phyloP scores from a whole-genome alignment of 2,329 filamentous ascomycete genomes.

The Anisogramma anomala region DNA sequence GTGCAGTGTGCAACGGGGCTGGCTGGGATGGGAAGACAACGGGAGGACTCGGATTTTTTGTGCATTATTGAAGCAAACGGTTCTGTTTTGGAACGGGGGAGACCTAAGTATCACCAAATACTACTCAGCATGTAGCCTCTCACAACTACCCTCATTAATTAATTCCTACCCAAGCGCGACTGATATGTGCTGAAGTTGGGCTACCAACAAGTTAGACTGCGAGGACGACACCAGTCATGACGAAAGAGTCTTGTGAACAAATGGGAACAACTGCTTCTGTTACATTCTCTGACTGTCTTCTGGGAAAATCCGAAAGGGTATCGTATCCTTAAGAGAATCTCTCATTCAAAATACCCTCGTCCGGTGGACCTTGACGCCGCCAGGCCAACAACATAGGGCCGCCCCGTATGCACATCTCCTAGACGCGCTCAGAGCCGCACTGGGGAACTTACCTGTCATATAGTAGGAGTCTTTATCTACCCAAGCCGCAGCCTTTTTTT shows the following conservation, averaged over 20 bases:
- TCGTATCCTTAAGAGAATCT: background rate
- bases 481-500: no score
- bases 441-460: no score
- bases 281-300: background rate
- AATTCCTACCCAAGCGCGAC: background rate
- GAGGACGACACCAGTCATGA: no score
- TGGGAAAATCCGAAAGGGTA: background rate
- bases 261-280: background rate
- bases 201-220: background rate
- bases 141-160: background rate
- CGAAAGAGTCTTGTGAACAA: no score
- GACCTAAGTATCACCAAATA: background rate
- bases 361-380: background rate
- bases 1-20: background rate
- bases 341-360: no score
- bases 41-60: slow-evolving; percentile 10
- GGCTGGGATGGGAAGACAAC: slow-evolving; percentile 3
- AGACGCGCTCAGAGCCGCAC: no score
- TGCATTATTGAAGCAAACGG: background rate
- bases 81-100: background rate
- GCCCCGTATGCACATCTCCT: no score
- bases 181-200: background rate
- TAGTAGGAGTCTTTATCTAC: no score
- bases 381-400: no score
- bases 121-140: background rate